Conservation (phyloP, 768 basidiomycete species). For the Lactarius sanguifluus region DNA sequence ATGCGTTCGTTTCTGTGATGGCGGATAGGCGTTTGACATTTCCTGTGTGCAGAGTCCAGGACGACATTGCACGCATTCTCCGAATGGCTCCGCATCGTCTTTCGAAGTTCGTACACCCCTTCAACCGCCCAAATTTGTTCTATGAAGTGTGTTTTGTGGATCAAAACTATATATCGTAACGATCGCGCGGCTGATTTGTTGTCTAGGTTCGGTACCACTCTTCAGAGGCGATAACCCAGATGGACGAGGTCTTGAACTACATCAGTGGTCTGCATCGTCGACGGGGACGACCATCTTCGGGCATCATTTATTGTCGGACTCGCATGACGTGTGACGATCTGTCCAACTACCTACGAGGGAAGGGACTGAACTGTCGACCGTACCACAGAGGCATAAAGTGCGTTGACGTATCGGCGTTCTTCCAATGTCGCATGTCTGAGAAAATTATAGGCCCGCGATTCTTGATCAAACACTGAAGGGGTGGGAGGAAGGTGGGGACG, state of each 20-base stretch:
- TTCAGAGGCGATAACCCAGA: constrained; percentile 50
- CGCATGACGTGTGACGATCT: constrained; percentile 67
- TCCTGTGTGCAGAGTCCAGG: constrained; percentile 58
- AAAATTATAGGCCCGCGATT: constrained; percentile 40
- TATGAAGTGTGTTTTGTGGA: constrained; percentile 58
- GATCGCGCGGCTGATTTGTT: background rate
- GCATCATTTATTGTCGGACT: constrained; percentile 78
- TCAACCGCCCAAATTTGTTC: constrained; percentile 76
- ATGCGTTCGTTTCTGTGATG: constrained; percentile 30
- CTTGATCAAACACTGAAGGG: constrained; percentile 57
- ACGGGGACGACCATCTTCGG: constrained; percentile 59
- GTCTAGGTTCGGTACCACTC: constrained; percentile 62
- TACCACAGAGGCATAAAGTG: constrained; percentile 72
- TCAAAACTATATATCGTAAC: background rate
- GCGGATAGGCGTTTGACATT: constrained; percentile 4
- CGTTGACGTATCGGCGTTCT: constrained; percentile 34
- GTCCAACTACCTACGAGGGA: constrained; percentile 58
- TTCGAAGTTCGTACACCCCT: constrained; percentile 69
- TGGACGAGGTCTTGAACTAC: constrained; percentile 65
- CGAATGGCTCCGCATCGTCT: constrained; percentile 57
- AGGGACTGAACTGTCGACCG: constrained; percentile 64
- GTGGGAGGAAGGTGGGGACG: constrained; percentile 55
- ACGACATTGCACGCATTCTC: constrained; percentile 68
- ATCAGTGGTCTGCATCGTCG: constrained; percentile 61
- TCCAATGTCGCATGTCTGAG: constrained; percentile 11